phyloP scores from a whole-genome alignment of 305 asterid genomes.

The Andrographis paniculata region DNA sequence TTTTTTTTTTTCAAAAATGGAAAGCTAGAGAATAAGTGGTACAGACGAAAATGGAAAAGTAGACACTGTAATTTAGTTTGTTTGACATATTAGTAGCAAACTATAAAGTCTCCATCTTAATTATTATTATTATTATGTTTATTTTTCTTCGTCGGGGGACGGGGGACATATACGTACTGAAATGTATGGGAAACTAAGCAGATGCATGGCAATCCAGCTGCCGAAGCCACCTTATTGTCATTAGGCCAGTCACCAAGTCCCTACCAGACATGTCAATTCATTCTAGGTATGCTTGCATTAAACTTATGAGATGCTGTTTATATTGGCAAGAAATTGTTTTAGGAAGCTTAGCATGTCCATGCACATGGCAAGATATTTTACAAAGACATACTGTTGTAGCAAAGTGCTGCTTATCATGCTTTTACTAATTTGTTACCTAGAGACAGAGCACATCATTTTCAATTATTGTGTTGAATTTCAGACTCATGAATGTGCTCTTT shows the following conservation, averaged over 20 bases:
- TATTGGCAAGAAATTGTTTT: slow-evolving; percentile 10
- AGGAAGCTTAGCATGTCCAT: slow-evolving; percentile 13
- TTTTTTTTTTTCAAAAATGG: too few species aligned
- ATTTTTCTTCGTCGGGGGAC: slow-evolving; percentile 22
- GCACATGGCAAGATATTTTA: too few species aligned
- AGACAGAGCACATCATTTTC: background rate
- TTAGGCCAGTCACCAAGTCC: slow-evolving; percentile 69
- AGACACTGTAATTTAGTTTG: too few species aligned
- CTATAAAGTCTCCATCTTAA: background rate
- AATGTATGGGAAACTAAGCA: slow-evolving; percentile 31
- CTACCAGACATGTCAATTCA: slow-evolving; percentile 75
- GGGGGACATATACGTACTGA: slow-evolving; percentile 17
- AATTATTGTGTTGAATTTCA: slow-evolving; percentile 6
- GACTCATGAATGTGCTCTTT: slow-evolving; percentile 2
- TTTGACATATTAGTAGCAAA: too few species aligned
- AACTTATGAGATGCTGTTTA: slow-evolving; percentile 13
- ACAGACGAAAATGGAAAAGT: too few species aligned
- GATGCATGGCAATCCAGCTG: slow-evolving; percentile 81
- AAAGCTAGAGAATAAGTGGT: too few species aligned
- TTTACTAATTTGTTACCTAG: slow-evolving; percentile 1
- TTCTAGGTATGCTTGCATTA: slow-evolving; percentile 59
- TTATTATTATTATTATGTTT: slow-evolving; percentile 5
- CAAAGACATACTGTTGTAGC: too few species aligned
- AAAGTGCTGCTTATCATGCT: too few species aligned
- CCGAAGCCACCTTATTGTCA: slow-evolving; percentile 72